Conservation (phyloP, 768 basidiomycete genomes). For the Termitomyces sp. region DNA sequence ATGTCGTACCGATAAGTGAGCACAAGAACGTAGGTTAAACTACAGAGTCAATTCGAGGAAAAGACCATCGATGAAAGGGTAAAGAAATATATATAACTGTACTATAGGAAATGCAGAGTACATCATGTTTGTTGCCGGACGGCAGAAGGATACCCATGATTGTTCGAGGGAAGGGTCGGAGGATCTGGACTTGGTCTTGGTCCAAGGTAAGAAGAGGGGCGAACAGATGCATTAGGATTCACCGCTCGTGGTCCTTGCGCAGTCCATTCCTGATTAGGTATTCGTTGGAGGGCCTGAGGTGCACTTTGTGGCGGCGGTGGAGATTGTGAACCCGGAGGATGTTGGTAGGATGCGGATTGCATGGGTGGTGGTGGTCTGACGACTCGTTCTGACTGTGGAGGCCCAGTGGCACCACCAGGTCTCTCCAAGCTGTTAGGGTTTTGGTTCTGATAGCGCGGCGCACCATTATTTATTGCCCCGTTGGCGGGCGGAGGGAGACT, state of each 20-base stretch:
- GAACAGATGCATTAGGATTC: constrained; percentile 29
- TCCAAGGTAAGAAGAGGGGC: constrained; percentile 49
- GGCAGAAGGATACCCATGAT: constrained; percentile 46
- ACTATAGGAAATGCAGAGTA: constrained; percentile 21
- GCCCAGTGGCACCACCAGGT: constrained; percentile 30
- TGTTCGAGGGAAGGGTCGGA: constrained; percentile 30
- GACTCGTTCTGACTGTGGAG: constrained; percentile 36
- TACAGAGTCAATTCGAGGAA: constrained; percentile 44
- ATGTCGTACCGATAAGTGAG: constrained; percentile 45
- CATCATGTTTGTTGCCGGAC: constrained; percentile 48
- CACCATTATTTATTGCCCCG: constrained; percentile 32
- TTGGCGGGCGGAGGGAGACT: constrained; percentile 34
- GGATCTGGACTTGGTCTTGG: constrained; percentile 40
- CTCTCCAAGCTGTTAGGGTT: constrained; percentile 42
- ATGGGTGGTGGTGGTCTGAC: constrained; percentile 35
- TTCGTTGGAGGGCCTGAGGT: constrained; percentile 11
- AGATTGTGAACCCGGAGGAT: constrained; percentile 29
- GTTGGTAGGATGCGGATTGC: constrained; percentile 29
- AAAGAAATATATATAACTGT: constrained; percentile 21
- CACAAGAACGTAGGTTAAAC: constrained; percentile 36
- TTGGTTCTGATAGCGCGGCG: constrained; percentile 31
- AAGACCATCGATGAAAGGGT: constrained; percentile 20
- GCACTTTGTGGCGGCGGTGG: constrained; percentile 22
- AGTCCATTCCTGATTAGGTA: constrained; percentile 38
- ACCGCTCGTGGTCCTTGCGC: constrained; percentile 34